Evolutionary conservation across 306 rosid genomes (phyloP), one percentile per base, ranked within the genome.

Genomic region (Trifolium pratense): DNA sequence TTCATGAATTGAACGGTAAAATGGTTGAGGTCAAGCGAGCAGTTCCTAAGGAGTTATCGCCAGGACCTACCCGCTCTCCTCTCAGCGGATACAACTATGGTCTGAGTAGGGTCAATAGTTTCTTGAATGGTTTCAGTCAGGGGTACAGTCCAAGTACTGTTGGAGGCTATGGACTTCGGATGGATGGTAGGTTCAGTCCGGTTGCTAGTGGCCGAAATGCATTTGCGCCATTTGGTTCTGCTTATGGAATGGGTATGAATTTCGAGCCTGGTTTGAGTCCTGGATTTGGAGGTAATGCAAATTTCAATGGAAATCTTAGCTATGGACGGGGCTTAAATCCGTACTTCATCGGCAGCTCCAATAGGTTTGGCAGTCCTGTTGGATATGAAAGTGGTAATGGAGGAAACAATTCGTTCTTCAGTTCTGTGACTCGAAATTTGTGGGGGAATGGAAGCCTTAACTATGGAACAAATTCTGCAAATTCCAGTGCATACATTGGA

Each of bases 1-100:
- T 95, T 68, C 99, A 95, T 81, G 97, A 91, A 78, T 81, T 95
- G 78, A 95, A 95, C 48, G 99, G 99, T 40, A 95, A 95, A 87
- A 88, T 90, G 99, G 99, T 91, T 72, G 99, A 95, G 88, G 99
- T 95, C 79, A 95, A 95, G 92, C 88, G 97, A 65, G 99, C 99
- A 45, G 99, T 95, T 82, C 99, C 99, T 4, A 95, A 95, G 87
- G 99, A 95, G 80, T 78, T 88, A 75, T 95, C 99, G 45, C 97
- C 99, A 3, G 93, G 95, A 63, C 92, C 97, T 34, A 86, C 82
- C 79, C 97, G 97, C 72, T 85, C 93, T 63, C 97, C 97, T 42
- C 84, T 91, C 64, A 84, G 84, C 55, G 96, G 95, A 66, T 91
- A 80, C 81, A 87, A 83, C 79, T 82, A 86, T 76, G 89, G 96